Evolutionary conservation across 2,329 filamentous ascomycete genomes (phyloP), one percentile per base, ranked within the genome.

Genomic region (Colletotrichum orchidophilum): DNA sequence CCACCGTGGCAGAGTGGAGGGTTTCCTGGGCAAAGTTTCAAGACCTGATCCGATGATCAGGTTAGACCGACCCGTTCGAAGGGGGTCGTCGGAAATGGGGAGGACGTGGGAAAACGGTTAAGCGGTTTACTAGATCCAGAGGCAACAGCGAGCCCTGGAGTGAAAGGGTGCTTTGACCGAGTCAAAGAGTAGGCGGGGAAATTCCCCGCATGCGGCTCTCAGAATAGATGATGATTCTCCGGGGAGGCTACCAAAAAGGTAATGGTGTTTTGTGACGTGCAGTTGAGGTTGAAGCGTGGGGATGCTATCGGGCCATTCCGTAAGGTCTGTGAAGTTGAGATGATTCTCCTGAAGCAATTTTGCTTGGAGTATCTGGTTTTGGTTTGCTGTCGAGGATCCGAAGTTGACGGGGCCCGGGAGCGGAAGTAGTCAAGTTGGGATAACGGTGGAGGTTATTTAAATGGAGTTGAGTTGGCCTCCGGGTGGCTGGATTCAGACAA

Each of bases 201-300:
- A 67, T 67, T 73, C 72, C 72, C 72, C 72, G 72, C 72, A 73
- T 73, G 72, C 72, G 72, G 72, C 50, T 73, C 67, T 73, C 70
- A 73, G 59, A 61, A 63, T 60, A 39, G 54, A 33, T 33, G 60
- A 70, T 63, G 69, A 58, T 70, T 66, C 62, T 69, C 52, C 61
- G 58, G 62, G 62, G 61, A 68, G 63, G 62, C 50, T 73, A 70
- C 70, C 66, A 73, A 60, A 66, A 42, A 70, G 72, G 72, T 73
- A 71, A 49, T 60, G 61, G 46, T 73, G 70, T 67, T 70, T 65
- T 49, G 59, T 31, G 31, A 55, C 42, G 24, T 26, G 33, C 21
- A 31, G 52, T 24, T 42, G 58, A 52, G 66, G 61, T 63, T 72
- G 61, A 39, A 35, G 63, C 49, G 64, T 63, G 60, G 50, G 12